phyloP scores from a whole-genome alignment of 495 filamentous ascomycete genomes.

The Clavariopsis aquatica region DNA sequence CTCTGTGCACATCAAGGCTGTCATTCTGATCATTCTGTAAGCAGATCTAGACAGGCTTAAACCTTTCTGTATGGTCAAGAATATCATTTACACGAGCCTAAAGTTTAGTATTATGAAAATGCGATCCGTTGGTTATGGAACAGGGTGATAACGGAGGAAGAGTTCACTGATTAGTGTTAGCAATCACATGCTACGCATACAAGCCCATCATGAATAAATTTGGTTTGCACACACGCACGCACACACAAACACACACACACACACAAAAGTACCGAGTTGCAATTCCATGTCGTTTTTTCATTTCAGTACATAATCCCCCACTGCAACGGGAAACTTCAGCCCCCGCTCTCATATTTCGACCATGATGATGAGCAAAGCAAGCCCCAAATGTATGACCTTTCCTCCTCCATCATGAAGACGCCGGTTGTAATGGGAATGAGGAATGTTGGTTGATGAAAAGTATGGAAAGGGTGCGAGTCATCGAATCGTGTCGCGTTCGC shows the following conservation, averaged over 20 bases:
- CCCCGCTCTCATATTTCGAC: background rate
- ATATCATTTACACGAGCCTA: too few relatives aligned
- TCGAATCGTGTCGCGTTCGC: slow-evolving; percentile 1
- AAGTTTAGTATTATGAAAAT: too few relatives aligned
- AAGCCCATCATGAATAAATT: too few relatives aligned
- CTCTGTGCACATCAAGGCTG: too few relatives aligned
- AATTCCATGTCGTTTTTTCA: slow-evolving; percentile 15
- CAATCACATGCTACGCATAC: too few relatives aligned
- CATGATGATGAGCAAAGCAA: slow-evolving; percentile 17
- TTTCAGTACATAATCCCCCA: slow-evolving; percentile 29
- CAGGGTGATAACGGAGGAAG: too few relatives aligned
- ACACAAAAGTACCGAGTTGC: too few relatives aligned
- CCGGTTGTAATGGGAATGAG: slow-evolving; percentile 27
- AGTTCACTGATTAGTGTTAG: too few relatives aligned
- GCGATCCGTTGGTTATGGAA: too few relatives aligned
- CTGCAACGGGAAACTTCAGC: background rate
- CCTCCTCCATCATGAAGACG: slow-evolving; percentile 23
- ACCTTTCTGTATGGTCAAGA: too few relatives aligned
- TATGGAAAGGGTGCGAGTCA: slow-evolving; percentile 5
- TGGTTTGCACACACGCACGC: background rate
- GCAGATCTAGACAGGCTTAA: too few relatives aligned
- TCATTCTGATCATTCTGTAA: too few relatives aligned
- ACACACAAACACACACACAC: background rate
- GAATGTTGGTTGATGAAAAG: slow-evolving; percentile 15
- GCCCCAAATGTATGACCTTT: slow-evolving; percentile 18